Percentiles rank a stretch among this genome's conserved stretches.
These are phyloP conservation scores for Botrytis sinoallii DNA, from an alignment of 2,329 filamentous ascomycete genomes.

Conservation along the genomic window DNA sequence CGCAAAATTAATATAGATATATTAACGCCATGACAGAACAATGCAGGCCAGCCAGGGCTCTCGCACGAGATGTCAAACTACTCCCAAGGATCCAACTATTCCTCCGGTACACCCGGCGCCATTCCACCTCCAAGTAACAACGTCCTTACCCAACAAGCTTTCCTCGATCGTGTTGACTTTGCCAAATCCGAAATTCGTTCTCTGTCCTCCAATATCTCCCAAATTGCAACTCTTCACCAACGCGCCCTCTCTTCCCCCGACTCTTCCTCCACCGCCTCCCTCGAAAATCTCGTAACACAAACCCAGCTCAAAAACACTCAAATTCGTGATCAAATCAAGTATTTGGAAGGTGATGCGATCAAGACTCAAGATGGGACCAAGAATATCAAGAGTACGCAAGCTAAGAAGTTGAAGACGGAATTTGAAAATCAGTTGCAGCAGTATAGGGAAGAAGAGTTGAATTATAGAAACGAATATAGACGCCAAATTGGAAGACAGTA, in stretches of 20 bases:
- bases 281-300: slow-evolving; percentile 63
- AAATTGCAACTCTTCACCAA: slow-evolving; percentile 69
- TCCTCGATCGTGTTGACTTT: slow-evolving; percentile 63
- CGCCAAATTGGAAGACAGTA: slow-evolving; percentile 80
- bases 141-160: slow-evolving; percentile 61
- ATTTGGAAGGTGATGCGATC: slow-evolving; percentile 66
- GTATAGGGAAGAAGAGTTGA: slow-evolving; percentile 68
- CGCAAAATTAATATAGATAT: neutral
- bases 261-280: slow-evolving; percentile 47
- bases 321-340: slow-evolving; percentile 77
- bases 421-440: slow-evolving; percentile 70
- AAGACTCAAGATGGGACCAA: slow-evolving; percentile 60
- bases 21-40: slow-evolving; percentile 16
- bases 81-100: slow-evolving; percentile 18
- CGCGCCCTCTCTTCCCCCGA: slow-evolving; percentile 67
- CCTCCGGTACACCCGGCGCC: slow-evolving; percentile 28
- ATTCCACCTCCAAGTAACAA: slow-evolving; percentile 32
- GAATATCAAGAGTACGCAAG: slow-evolving; percentile 68
- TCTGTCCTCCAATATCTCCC: slow-evolving; percentile 63
- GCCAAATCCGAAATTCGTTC: slow-evolving; percentile 66
- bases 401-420: slow-evolving; percentile 67
- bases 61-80: slow-evolving; percentile 18
- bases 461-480: slow-evolving; percentile 68
- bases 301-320: slow-evolving; percentile 71
- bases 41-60: slow-evolving; percentile 27